Evolutionary conservation across 495 filamentous ascomycete genomes (phyloP), one percentile per base, ranked within the genome.

Genomic region (Xanthoparmelia taractica): DNA sequence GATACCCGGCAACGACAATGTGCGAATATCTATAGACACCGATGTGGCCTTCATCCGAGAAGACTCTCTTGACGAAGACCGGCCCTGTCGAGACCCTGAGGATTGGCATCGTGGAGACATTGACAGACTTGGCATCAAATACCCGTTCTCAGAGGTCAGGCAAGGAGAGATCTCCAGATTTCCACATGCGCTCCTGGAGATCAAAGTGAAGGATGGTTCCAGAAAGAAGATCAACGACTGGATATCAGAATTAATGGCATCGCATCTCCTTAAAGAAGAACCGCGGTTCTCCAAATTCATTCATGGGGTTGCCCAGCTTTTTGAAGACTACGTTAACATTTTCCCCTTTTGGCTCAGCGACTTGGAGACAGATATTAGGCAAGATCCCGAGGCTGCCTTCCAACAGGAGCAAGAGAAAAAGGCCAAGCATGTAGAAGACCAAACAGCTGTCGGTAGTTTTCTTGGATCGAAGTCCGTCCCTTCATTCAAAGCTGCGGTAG

Each of bases 271-370:
- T 57, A 91, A 94, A 73, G 85, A 89, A 58, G 87, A 87, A 4
- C 89, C 92, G 5, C 84, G 90, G 29, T 98, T 98, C 76, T 96
- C 91, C 47, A 98, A 98, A 71, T 97, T 97, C 69, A 88, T 93
- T 27, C 94, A 98, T 67, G 94, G 95, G 63, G 85, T 95, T 2
- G 92, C 92, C 17, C 84, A 85, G 43, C 78, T 97, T 11, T 97
- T 96, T 69, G 95, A 97, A 64, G 95, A 97, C 71, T 79, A 96
- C 71, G 93, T 98, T 73, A 97, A 97, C 75, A 90, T 82, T 62
- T 85, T 98, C 63, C 94, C 94, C 7, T 96, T 97, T 80, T 98
- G 94, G 94, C 83, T 97, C 5, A 82, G 86, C 63, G 89, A 92
- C 59, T 77, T 97, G 13, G 93, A 96, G 66, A 90, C 83, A 40